Evolutionary conservation across 257 asterid species (phyloP).

Genomic region (Ophiorrhiza pumila): DNA sequence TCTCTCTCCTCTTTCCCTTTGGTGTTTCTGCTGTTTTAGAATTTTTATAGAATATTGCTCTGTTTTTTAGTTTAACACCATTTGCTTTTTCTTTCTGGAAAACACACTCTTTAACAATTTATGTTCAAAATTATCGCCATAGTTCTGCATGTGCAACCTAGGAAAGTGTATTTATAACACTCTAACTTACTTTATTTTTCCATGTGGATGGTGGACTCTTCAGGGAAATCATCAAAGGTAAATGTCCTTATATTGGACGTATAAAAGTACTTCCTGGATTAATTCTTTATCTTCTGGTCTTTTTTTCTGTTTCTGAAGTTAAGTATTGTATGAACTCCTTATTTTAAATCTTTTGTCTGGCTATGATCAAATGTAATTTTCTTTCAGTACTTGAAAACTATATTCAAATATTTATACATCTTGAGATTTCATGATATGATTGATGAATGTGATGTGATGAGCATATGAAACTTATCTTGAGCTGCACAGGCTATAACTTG

Average conservation of each 20-base stretch:
- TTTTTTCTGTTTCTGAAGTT: background rate
- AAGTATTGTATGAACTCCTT: background rate
- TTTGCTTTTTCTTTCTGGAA: background rate
- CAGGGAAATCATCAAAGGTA: conserved; percentile 80
- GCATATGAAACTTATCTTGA: background rate
- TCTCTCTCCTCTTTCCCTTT: background rate
- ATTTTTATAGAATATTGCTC: background rate
- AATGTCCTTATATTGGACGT: background rate
- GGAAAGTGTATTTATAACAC: background rate
- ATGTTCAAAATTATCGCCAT: background rate
- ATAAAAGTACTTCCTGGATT: background rate
- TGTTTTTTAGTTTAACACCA: no score
- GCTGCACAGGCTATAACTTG: background rate
- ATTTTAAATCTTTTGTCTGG: background rate
- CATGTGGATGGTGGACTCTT: conserved; percentile 36
- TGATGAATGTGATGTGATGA: background rate
- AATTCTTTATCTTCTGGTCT: background rate
- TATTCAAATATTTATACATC: background rate
- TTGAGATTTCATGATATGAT: background rate
- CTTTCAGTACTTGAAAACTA: background rate
- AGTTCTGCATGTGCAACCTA: background rate
- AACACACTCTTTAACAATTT: background rate
- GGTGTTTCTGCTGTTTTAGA: background rate
- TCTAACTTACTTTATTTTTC: conserved; percentile 14
- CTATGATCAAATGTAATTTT: background rate